A percentile compares a stretch with the other conserved stretches of the same genome.
phyloP scores from a whole-genome alignment of 345 rosid genomes.

The Limnanthes douglasii region DNA sequence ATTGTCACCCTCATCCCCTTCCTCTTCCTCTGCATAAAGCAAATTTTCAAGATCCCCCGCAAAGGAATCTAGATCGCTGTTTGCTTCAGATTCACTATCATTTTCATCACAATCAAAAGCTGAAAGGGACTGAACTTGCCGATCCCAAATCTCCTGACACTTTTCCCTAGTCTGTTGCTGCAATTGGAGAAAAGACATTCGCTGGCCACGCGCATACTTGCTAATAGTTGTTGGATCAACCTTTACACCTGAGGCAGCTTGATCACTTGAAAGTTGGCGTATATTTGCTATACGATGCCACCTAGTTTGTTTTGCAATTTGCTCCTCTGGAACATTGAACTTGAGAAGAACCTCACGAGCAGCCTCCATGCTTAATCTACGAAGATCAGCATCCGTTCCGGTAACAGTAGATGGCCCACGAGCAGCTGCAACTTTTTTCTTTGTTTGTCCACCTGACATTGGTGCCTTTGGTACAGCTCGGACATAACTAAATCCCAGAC shows the following conservation, averaged over 20 bases:
- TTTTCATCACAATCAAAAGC: constrained; percentile 72
- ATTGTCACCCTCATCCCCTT: constrained; percentile 49
- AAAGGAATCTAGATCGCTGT: constrained; percentile 97
- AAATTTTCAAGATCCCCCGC: constrained; percentile 95
- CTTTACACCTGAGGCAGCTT: constrained; percentile 89
- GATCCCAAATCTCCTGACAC: constrained; percentile 99
- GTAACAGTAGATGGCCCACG: constrained; percentile 89
- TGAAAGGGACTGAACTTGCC: constrained; percentile 76
- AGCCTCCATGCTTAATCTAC: constrained; percentile 98
- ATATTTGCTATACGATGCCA: constrained; percentile 99
- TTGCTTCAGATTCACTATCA: constrained; percentile 86
- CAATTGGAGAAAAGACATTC: constrained; percentile 96
- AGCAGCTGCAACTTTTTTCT: constrained; percentile 73
- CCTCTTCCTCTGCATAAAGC: constrained; percentile 97
- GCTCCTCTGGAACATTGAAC: constrained; percentile 85
- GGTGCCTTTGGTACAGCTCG: constrained; percentile 85
- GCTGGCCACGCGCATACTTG: constrained; percentile 96
- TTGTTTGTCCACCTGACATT: constrained; percentile 51
- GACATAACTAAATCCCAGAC: constrained; percentile 95
- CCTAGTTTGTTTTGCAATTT: constrained; percentile 81
- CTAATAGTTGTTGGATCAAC: constrained; percentile 91
- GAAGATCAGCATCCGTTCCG: constrained; percentile 99
- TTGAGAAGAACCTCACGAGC: constrained; percentile 97
- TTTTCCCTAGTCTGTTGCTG: constrained; percentile 99
- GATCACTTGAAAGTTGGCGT: constrained; percentile 97